phyloP scores from a whole-genome alignment of 1,284 basidiomycete genomes.

The Phaffia rhodozyma region DNA sequence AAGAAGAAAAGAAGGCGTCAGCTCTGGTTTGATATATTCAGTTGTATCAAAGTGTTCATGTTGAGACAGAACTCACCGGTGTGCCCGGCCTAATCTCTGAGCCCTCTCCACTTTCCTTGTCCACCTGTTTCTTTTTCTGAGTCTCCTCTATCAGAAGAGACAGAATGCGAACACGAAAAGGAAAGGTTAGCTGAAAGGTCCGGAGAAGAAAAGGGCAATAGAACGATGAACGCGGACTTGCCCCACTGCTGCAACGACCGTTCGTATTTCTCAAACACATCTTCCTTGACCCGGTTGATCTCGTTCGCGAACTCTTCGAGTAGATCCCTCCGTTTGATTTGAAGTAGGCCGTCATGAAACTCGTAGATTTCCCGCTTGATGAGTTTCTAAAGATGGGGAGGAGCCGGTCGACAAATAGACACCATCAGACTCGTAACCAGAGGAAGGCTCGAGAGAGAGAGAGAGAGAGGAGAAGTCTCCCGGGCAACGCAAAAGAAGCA shows the following conservation, averaged over 20 bases:
- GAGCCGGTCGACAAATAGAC: neutral
- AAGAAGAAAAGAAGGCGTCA: too few relatives aligned
- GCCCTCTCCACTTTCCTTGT: too few relatives aligned
- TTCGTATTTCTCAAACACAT: constrained; percentile 18
- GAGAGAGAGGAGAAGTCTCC: constrained; percentile 6
- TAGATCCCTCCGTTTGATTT: constrained; percentile 50
- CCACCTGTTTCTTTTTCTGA: too few relatives aligned
- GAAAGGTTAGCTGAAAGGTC: too few relatives aligned
- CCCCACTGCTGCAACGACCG: constrained; percentile 18
- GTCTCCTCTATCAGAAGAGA: too few relatives aligned
- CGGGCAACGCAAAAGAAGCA: neutral
- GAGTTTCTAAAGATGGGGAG: constrained; percentile 47
- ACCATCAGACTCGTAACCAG: neutral
- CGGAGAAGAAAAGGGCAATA: neutral
- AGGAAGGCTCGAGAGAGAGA: neutral
- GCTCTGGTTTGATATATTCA: too few relatives aligned
- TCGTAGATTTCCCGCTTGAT: constrained; percentile 64
- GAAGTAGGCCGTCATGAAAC: constrained; percentile 52
- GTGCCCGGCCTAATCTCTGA: too few relatives aligned
- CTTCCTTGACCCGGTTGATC: constrained; percentile 36
- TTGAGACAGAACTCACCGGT: too few relatives aligned
- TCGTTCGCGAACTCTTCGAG: constrained; percentile 47
- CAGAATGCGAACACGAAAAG: too few relatives aligned
- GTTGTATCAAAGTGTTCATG: too few relatives aligned
- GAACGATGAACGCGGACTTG: constrained; percentile 4